phyloP scores from a whole-genome alignment of 2,329 filamentous ascomycete species.

The Graphilbum fragrans region DNA sequence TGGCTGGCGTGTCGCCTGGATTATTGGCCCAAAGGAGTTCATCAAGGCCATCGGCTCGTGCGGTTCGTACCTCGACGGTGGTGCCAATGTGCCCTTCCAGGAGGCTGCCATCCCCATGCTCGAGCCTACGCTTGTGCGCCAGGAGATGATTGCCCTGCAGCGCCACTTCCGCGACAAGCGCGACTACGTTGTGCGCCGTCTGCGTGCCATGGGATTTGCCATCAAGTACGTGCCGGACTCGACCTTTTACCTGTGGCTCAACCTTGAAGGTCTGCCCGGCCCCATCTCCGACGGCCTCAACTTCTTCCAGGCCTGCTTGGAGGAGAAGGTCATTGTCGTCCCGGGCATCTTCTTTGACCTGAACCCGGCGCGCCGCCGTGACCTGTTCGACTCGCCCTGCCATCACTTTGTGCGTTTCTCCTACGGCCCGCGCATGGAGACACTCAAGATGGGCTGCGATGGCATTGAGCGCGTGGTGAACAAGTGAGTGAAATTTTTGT shows the following conservation, averaged over 20 bases:
- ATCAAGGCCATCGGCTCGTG: conserved; percentile 87
- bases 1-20: conserved; percentile 95
- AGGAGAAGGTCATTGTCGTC: conserved; percentile 92
- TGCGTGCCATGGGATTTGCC: conserved; percentile 76
- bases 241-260: conserved; percentile 83
- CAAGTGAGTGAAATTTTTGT: conserved; percentile 39
- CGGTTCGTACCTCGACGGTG: conserved; percentile 88
- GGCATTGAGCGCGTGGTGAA: conserved; percentile 73
- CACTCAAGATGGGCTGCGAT: conserved; percentile 66
- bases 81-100: conserved; percentile 90
- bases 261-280: conserved; percentile 57
- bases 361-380: conserved; percentile 78
- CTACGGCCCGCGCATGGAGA: conserved; percentile 74
- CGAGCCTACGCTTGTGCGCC: conserved; percentile 67
- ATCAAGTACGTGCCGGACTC: conserved; percentile 77
- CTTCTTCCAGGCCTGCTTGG: conserved; percentile 89
- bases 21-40: conserved; percentile 91
- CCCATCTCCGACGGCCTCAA: conserved; percentile 85
- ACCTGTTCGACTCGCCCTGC: conserved; percentile 88
- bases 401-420: conserved; percentile 83
- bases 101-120: conserved; percentile 88
- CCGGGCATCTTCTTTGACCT: conserved; percentile 97
- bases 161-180: conserved; percentile 83
- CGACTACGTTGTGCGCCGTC: conserved; percentile 73
- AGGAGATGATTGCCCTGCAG: conserved; percentile 85